A percentile compares a stretch with the other conserved stretches of the same genome.
Conservation (phyloP, 352 stramenopile species). For the Phytophthora kernoviae region DNA sequence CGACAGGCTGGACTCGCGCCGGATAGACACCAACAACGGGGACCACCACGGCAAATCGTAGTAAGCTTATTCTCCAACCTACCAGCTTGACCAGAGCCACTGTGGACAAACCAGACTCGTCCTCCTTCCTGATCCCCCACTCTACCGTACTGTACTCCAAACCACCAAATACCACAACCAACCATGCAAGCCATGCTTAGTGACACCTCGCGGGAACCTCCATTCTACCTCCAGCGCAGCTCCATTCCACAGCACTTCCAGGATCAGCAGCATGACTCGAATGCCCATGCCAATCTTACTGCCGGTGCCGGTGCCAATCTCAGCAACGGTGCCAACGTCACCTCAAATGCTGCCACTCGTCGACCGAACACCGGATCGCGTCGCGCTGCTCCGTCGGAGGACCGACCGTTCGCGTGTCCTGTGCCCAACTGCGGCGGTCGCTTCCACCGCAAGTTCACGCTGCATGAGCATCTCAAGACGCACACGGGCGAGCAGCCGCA, state of each 20-base stretch:
- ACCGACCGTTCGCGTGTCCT: conserved; percentile 39
- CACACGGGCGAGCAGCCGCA: conserved; percentile 84
- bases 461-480: conserved; percentile 84
- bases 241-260: conserved; percentile 10
- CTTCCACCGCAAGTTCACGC: conserved; percentile 80
- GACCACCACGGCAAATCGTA: conserved; percentile 14
- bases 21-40: conserved; percentile 6
- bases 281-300: conserved; percentile 34
- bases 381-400: conserved; percentile 38
- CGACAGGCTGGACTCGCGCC: conserved; percentile 5
- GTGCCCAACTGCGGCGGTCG: conserved; percentile 49
- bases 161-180: conserved; percentile 1
- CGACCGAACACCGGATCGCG: conserved; percentile 25
- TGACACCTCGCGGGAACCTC: conserved; percentile 28
- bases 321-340: conserved; percentile 26
- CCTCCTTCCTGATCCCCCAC: conserved; percentile 2
- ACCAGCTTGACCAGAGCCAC: conserved; percentile 39
- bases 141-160: neutral
- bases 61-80: conserved; percentile 34
- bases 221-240: conserved; percentile 44
- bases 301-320: conserved; percentile 35
- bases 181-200: conserved; percentile 46
- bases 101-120: conserved; percentile 30
- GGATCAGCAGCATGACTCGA: conserved; percentile 21
- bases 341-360: conserved; percentile 8